These are phyloP conservation scores for Nephromyces sp. DNA, from an alignment of 169 alveolate genomes.

Conservation along the genomic window DNA sequence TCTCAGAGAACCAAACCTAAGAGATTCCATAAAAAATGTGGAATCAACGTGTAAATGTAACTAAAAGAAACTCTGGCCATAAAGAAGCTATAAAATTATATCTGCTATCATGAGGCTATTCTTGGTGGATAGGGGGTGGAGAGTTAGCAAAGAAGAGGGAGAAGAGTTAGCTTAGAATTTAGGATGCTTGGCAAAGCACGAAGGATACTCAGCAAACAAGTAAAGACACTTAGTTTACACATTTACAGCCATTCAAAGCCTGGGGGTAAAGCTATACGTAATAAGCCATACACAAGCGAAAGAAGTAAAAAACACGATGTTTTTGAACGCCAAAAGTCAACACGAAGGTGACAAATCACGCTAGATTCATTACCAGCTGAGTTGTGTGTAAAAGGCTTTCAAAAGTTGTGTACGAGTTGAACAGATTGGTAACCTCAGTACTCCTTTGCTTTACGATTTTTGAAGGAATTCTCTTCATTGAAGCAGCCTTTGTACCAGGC, in stretches of 20 bases:
- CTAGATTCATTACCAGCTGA: slow-evolving; percentile 8
- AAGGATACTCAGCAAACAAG: not conserved
- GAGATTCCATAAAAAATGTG: not conserved
- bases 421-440: slow-evolving; percentile 20
- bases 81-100: not conserved
- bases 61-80: no score
- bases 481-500: slow-evolving; percentile 89
- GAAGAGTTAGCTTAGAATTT: not conserved
- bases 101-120: not conserved
- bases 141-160: not conserved
- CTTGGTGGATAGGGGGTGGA: not conserved
- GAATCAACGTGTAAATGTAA: not conserved
- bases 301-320: no score
- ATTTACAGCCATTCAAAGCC: not conserved
- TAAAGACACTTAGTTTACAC: not conserved
- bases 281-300: no score
- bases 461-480: slow-evolving; percentile 57
- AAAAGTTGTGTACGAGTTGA: slow-evolving; percentile 24
- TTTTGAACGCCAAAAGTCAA: no score
- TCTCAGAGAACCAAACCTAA: slow-evolving; percentile 30
- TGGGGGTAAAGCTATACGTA: not conserved
- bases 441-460: slow-evolving; percentile 29
- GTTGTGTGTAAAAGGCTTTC: slow-evolving; percentile 25
- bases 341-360: no score
- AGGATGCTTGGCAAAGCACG: not conserved